Conservation (phyloP, 108 stramenopile species). For the Cyclostephanos tholiformis region DNA sequence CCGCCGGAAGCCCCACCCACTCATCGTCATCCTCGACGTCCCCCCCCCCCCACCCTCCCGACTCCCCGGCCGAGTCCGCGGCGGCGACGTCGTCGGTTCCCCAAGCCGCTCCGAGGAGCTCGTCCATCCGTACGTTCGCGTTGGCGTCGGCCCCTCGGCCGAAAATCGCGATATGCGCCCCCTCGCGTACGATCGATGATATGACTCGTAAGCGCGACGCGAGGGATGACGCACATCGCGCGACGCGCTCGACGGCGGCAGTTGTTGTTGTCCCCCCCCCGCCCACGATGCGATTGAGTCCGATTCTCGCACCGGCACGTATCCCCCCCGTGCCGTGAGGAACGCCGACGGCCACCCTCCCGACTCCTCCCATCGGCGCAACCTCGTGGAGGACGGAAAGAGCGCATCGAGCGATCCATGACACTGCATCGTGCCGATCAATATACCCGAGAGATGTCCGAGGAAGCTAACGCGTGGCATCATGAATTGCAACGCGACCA, state of each 20-base stretch:
- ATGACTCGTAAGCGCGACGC: background rate
- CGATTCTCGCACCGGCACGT: slow-evolving; percentile 20
- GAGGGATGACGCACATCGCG: slow-evolving; percentile 11
- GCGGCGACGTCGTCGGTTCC: slow-evolving; percentile 19
- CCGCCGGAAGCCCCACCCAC: slow-evolving; percentile 55
- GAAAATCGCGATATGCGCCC: slow-evolving; percentile 54
- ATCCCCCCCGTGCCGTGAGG: slow-evolving; percentile 28
- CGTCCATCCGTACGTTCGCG: slow-evolving; percentile 42
- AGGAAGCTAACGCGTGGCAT: slow-evolving; percentile 79
- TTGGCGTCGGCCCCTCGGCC: slow-evolving; percentile 52
- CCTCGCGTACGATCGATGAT: slow-evolving; percentile 42
- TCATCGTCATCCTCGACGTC: slow-evolving; percentile 54
- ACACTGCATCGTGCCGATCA: slow-evolving; percentile 66
- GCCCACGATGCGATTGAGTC: background rate
- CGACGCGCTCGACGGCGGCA: background rate
- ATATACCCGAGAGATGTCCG: slow-evolving; percentile 79
- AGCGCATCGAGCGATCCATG: slow-evolving; percentile 52
- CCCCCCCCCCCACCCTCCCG: background rate
- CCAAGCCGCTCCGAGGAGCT: slow-evolving; percentile 38
- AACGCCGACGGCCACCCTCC: background rate
- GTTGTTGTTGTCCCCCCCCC: background rate
- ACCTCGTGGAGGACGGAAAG: slow-evolving; percentile 44
- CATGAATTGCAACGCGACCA: slow-evolving; percentile 72
- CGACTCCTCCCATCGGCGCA: slow-evolving; percentile 45
- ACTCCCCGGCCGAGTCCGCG: slow-evolving; percentile 2